These are phyloP conservation scores for Malassezia sympodialis DNA, from an alignment of 1,284 basidiomycete genomes.

Conservation along the genomic window DNA sequence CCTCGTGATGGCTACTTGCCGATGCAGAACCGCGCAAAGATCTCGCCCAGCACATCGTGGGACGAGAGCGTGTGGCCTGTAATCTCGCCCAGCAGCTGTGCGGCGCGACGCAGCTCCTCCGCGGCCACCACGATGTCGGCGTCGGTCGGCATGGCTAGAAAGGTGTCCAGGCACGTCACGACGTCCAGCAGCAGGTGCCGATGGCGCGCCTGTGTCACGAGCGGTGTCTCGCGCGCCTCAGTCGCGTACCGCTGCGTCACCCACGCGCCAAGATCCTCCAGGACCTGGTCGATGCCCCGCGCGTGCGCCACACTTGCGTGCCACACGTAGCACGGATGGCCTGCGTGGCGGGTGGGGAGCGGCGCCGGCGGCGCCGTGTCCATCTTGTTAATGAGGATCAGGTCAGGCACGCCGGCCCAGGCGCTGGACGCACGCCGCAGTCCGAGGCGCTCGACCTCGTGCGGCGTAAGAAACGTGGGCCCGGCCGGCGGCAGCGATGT, in stretches of 20 bases:
- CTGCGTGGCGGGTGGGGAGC: neutral
- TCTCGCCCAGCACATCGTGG: slow-evolving; percentile 67
- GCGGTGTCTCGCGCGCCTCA: slow-evolving; percentile 51
- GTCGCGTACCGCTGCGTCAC: slow-evolving; percentile 55
- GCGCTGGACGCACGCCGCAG: neutral
- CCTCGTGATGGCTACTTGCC: slow-evolving; percentile 22
- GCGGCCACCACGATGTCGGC: slow-evolving; percentile 67
- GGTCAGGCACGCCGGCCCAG: slow-evolving; percentile 25
- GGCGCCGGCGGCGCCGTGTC: slow-evolving; percentile 52
- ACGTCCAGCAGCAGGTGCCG: slow-evolving; percentile 63
- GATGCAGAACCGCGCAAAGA: slow-evolving; percentile 58
- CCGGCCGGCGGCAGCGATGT: slow-evolving; percentile 23
- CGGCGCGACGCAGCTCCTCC: slow-evolving; percentile 74
- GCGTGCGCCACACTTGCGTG: slow-evolving; percentile 58
- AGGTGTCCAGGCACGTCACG: slow-evolving; percentile 58
- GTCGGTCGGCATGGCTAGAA: slow-evolving; percentile 47
- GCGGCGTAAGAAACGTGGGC: neutral
- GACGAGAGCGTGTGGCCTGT: slow-evolving; percentile 60
- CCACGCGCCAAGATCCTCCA: slow-evolving; percentile 55
- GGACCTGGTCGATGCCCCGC: slow-evolving; percentile 56
- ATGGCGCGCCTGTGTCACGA: slow-evolving; percentile 70
- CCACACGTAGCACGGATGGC: slow-evolving; percentile 50
- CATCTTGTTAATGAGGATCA: slow-evolving; percentile 64
- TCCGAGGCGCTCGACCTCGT: neutral
- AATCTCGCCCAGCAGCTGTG: slow-evolving; percentile 66